phyloP scores from a whole-genome alignment of 1,284 basidiomycete genomes.

The Ceratorhiza oryzae-sativae region DNA sequence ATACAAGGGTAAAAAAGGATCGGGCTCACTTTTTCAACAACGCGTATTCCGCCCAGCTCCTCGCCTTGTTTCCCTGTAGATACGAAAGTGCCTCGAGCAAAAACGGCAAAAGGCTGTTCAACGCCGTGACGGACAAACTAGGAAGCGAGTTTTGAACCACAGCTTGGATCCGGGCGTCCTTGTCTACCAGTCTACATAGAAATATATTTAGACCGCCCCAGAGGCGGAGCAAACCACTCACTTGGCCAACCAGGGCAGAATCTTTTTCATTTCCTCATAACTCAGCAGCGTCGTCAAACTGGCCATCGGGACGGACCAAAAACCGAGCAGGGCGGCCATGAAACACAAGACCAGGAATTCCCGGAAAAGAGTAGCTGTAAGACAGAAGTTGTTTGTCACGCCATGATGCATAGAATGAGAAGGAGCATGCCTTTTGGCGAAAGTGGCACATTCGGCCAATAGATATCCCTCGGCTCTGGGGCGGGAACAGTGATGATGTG shows the following conservation, averaged over 20 bases:
- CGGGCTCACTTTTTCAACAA: slow-evolving; percentile 89
- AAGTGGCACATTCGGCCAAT: slow-evolving; percentile 89
- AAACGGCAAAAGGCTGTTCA: slow-evolving; percentile 91
- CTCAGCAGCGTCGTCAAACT: slow-evolving; percentile 85
- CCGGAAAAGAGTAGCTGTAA: slow-evolving; percentile 57
- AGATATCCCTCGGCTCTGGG: slow-evolving; percentile 94
- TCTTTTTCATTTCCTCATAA: slow-evolving; percentile 90
- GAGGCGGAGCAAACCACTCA: neutral
- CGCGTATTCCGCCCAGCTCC: slow-evolving; percentile 93
- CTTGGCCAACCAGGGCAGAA: slow-evolving; percentile 80
- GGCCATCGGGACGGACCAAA: slow-evolving; percentile 88
- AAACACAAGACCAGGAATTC: slow-evolving; percentile 72
- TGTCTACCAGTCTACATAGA: slow-evolving; percentile 66
- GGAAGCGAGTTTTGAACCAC: slow-evolving; percentile 94
- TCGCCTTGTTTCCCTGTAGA: slow-evolving; percentile 84
- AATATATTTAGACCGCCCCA: slow-evolving; percentile 42
- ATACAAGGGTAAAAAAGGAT: no score
- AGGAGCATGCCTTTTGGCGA: slow-evolving; percentile 57
- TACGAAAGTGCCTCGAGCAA: slow-evolving; percentile 89
- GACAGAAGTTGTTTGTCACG: neutral
- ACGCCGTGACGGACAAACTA: slow-evolving; percentile 83
- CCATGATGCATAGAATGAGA: neutral
- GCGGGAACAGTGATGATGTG: slow-evolving; percentile 74
- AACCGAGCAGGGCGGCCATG: slow-evolving; percentile 76
- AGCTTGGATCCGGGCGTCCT: slow-evolving; percentile 79